Conservation (phyloP, 345 rosid species). For the Lepidium aucheri region DNA sequence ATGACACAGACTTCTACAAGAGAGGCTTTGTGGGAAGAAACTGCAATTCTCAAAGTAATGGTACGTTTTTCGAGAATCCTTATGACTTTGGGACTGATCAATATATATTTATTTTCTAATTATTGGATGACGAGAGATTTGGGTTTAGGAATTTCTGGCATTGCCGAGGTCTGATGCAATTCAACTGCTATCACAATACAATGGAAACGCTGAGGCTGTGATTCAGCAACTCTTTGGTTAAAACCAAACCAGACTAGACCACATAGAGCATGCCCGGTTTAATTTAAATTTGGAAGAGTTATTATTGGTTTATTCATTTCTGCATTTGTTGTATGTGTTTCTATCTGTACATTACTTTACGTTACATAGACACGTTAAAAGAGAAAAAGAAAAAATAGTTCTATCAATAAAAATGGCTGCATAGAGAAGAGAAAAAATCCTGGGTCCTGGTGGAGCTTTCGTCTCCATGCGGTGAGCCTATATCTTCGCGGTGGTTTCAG, state of each 20-base stretch:
- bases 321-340: slow-evolving; percentile 12
- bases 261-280: not conserved
- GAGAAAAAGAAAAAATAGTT: not conserved
- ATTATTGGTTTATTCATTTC: slow-evolving; percentile 21
- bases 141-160: slow-evolving; percentile 90
- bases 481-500: too few species aligned
- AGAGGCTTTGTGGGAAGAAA: slow-evolving; percentile 67
- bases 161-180: slow-evolving; percentile 94
- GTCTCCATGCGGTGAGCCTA: too few species aligned
- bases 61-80: slow-evolving; percentile 40
- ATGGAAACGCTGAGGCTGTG: slow-evolving; percentile 75
- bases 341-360: slow-evolving; percentile 6
- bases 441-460: too few species aligned
- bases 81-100: not conserved
- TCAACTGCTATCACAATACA: slow-evolving; percentile 79
- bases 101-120: not conserved
- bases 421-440: too few species aligned
- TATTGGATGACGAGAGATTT: not conserved
- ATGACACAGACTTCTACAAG: slow-evolving; percentile 53
- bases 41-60: slow-evolving; percentile 93
- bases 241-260: slow-evolving; percentile 5
- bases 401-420: not conserved
- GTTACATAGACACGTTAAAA: not conserved
- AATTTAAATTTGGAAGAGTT: slow-evolving; percentile 10
- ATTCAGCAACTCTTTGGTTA: slow-evolving; percentile 72